These are phyloP conservation scores for Fusarium veterinarium DNA, from an alignment of 2,329 filamentous ascomycete genomes.

Conservation along the genomic window DNA sequence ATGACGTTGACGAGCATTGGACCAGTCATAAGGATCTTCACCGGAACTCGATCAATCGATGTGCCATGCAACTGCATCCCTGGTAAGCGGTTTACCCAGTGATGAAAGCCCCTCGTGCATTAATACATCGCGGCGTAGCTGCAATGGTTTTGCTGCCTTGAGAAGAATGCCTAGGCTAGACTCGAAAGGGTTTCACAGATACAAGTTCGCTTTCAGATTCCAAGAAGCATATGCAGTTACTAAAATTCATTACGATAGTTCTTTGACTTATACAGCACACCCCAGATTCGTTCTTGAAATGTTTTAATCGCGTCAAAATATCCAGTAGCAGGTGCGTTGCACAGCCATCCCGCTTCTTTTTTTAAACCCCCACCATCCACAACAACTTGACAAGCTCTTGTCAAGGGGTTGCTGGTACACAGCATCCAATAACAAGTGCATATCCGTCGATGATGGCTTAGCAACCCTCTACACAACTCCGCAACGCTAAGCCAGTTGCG, in stretches of 20 bases:
- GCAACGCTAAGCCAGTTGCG: slow-evolving; percentile 34
- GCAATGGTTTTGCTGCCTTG: not conserved
- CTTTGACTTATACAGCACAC: not conserved
- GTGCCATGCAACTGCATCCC: slow-evolving; percentile 1
- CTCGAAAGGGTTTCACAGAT: slow-evolving; percentile 2
- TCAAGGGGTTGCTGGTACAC: slow-evolving; percentile 20
- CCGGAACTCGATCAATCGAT: slow-evolving; percentile 1
- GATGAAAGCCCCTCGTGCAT: not conserved
- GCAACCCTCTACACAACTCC: not conserved
- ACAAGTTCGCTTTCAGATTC: slow-evolving; percentile 4
- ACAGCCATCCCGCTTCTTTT: slow-evolving; percentile 48
- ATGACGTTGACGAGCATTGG: slow-evolving; percentile 23
- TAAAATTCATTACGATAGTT: slow-evolving; percentile 1
- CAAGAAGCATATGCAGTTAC: not conserved
- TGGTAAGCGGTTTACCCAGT: not conserved
- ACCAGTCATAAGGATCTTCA: slow-evolving; percentile 21
- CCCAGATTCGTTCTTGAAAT: not conserved
- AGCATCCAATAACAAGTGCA: slow-evolving; percentile 37
- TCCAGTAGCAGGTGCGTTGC: slow-evolving; percentile 32
- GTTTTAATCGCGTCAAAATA: not conserved
- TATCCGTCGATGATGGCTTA: slow-evolving; percentile 36
- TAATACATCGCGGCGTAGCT: not conserved
- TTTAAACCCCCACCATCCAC: slow-evolving; percentile 36
- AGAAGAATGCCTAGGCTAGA: slow-evolving; percentile 22
- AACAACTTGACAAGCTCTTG: slow-evolving; percentile 23